These are phyloP conservation scores for Colletotrichum sp. DNA, from an alignment of 2,329 filamentous ascomycete genomes.

Conservation along the genomic window DNA sequence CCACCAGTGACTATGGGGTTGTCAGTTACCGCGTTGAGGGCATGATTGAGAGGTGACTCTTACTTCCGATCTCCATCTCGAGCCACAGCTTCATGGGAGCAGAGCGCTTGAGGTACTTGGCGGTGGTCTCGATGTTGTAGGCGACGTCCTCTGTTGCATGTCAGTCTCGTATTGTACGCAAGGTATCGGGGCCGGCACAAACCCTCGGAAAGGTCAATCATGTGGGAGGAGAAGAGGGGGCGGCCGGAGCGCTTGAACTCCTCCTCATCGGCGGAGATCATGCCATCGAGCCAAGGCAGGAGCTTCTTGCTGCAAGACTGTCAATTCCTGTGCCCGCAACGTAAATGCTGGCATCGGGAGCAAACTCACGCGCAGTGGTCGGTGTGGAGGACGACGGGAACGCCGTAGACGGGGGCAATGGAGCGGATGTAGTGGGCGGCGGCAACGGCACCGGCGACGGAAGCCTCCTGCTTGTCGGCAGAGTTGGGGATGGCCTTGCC, in stretches of 20 bases:
- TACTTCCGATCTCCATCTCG: constrained; percentile 78
- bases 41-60: constrained; percentile 24
- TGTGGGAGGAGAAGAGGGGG: constrained; percentile 95
- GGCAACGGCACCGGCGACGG: constrained; percentile 85
- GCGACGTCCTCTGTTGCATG: constrained; percentile 66
- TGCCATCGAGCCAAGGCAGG: constrained; percentile 94
- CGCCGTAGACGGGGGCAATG: constrained; percentile 83
- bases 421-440: constrained; percentile 93
- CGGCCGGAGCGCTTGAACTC: constrained; percentile 94
- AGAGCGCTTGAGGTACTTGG: constrained; percentile 90
- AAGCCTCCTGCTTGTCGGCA: constrained; percentile 77
- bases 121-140: constrained; percentile 91
- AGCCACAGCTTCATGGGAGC: constrained; percentile 99
- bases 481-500: constrained; percentile 85
- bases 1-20: constrained; percentile 77
- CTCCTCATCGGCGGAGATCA: constrained; percentile 91
- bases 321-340: neutral
- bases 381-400: constrained; percentile 93
- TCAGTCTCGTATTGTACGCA: neutral
- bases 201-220: constrained; percentile 95
- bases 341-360: neutral
- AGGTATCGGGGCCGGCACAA: neutral
- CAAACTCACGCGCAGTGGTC: constrained; percentile 79
- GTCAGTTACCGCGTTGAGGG: neutral
- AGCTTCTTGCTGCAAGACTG: constrained; percentile 76